Percentiles rank a stretch among this genome's conserved stretches.
Conservation (phyloP, 768 basidiomycete species). For the Kwoniella newhampshirensis region DNA sequence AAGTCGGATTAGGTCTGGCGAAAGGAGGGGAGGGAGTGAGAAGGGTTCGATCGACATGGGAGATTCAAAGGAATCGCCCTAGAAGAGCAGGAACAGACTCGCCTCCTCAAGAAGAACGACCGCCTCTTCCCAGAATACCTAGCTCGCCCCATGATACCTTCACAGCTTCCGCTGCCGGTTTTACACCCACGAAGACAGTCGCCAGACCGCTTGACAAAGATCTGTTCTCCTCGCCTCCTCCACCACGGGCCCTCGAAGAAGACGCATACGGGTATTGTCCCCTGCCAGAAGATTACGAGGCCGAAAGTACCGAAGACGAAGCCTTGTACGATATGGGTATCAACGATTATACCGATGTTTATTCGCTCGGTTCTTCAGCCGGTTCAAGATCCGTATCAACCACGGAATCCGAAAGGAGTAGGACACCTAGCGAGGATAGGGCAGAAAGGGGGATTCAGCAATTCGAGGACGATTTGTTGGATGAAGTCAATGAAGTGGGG, state of each 20-base stretch:
- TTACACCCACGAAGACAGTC: constrained; percentile 7
- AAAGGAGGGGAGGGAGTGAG: constrained; percentile 41
- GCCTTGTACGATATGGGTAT: constrained; percentile 20
- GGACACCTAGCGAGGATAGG: constrained; percentile 9
- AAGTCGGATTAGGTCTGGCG: constrained; percentile 35
- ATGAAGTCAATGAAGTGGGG: constrained; percentile 14
- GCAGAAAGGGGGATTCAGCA: constrained; percentile 15
- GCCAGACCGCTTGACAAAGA: not conserved
- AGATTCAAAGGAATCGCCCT: constrained; percentile 14
- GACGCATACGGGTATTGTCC: constrained; percentile 41
- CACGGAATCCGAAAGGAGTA: constrained; percentile 4
- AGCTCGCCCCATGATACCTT: constrained; percentile 9
- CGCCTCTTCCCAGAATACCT: constrained; percentile 16
- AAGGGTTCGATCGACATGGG: constrained; percentile 37
- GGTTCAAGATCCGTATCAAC: constrained; percentile 4
- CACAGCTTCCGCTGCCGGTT: constrained; percentile 7
- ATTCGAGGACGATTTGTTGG: constrained; percentile 7
- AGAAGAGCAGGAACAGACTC: constrained; percentile 17
- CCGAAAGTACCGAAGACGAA: constrained; percentile 39
- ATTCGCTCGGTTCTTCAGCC: constrained; percentile 22
- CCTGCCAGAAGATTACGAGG: constrained; percentile 45
- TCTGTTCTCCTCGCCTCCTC: constrained; percentile 8
- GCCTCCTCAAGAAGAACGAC: constrained; percentile 34
- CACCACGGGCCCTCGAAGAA: constrained; percentile 26
- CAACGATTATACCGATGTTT: constrained; percentile 20